These are phyloP conservation scores for Oidiodendron maius DNA, from an alignment of 495 filamentous ascomycete genomes.

Conservation along the genomic window DNA sequence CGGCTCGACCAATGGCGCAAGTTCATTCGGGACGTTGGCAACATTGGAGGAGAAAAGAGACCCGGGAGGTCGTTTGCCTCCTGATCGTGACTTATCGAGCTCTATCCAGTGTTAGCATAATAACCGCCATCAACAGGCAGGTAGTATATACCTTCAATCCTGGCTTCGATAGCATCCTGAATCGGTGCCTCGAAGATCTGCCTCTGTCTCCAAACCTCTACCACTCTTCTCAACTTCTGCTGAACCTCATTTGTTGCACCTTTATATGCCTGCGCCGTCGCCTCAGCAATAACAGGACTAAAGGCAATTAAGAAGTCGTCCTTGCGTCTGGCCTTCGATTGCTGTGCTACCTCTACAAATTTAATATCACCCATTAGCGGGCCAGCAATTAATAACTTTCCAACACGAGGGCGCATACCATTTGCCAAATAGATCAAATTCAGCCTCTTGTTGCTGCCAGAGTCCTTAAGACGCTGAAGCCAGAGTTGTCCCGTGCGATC, in stretches of 20 bases:
- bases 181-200: constrained; percentile 77
- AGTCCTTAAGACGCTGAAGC: constrained; percentile 83
- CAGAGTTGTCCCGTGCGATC: constrained; percentile 83
- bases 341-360: constrained; percentile 85
- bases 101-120: constrained; percentile 50
- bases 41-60: constrained; percentile 60
- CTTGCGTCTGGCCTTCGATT: constrained; percentile 84
- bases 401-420: constrained; percentile 45
- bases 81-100: constrained; percentile 68
- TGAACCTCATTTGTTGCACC: constrained; percentile 78
- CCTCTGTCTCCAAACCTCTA: constrained; percentile 90
- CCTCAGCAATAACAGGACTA: constrained; percentile 84
- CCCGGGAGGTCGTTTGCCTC: constrained; percentile 49
- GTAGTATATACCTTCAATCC: constrained; percentile 60
- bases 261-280: constrained; percentile 77
- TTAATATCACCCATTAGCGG: constrained; percentile 22
- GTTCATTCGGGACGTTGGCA: constrained; percentile 63
- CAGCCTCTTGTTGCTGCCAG: constrained; percentile 72
- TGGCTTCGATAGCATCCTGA: constrained; percentile 69
- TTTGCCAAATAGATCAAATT: constrained; percentile 95
- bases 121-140: not conserved
- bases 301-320: constrained; percentile 90
- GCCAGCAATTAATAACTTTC: not conserved
- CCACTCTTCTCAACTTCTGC: constrained; percentile 76
- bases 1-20: constrained; percentile 64